Evolutionary conservation across 495 filamentous ascomycete species (phyloP), one percentile per base, ranked within the genome.

Genomic region (Penicillium robsamsonii): DNA sequence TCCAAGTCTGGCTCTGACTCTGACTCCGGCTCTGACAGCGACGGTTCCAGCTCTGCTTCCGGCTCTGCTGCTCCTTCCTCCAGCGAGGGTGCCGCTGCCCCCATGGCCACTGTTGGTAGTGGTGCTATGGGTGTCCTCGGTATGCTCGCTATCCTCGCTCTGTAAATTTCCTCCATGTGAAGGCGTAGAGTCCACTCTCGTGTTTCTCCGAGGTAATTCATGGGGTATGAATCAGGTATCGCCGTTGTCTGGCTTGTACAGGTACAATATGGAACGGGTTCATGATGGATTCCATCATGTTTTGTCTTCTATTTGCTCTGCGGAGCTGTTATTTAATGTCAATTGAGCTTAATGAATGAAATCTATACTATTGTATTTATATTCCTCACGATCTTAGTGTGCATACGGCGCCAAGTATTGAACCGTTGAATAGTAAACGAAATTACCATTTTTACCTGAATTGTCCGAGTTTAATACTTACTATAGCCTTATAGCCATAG

Each of bases 81-180:
- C 49, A 64, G 63, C 35, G 58, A 62, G 13, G 69, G 50, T 40
- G 68, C 64, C 46, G 75, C 70, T 58, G 61, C 67, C 54, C 66
- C 68, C 55, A 64, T 71, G 63, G 63, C 67, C 27, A 67, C 74
- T 24, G 56, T 71, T 33, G 70, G 70, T 53, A 70, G 64, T 50
- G 71, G 73, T 48, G 70, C 69, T 31, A 53, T 70, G 18, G 74
- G 74, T 48, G 72, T 58, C 43, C 58, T 76, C 33, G 74, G 73
- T 46, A 62, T 77, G 40, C 70, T 72, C 50, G 75, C 74, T 40
- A 53, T 78, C 40, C 55, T 78, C 35, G 62, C 73, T n/a, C 64
- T 76, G 59, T 78, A 75, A 71, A 58, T 18, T 38, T 20, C 24
- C 4, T 12, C 6, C 27, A 47, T 18, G 7, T 44, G 25, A 54